Evolutionary conservation across 2,329 filamentous ascomycete genomes (phyloP), one percentile per base, ranked within the genome.

Genomic region (Colletotrichum theobromicola): DNA sequence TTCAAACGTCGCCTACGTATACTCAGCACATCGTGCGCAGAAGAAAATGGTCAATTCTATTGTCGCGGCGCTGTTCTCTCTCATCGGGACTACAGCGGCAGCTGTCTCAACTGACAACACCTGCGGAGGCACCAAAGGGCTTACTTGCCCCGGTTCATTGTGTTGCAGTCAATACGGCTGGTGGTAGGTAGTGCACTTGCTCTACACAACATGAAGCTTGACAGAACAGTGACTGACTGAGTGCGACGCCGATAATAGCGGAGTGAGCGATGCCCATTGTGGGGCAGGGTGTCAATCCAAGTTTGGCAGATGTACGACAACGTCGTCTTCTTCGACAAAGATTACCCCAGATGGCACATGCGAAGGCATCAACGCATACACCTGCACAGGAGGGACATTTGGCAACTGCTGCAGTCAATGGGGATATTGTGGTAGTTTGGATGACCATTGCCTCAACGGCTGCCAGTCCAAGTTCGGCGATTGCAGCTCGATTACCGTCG

Each of bases 121-220:
- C 28, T 87, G 86, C 65, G 86, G 85, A 28, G 84, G 83, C 58
- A 76, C 81, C 21, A 81, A 80, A 15, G 83, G 81, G 9, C 82
- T 82, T 70, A 87, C 84, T n/a, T 87, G 86, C 72, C 65, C 74
- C 4, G 55, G 62, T 8, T 69, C 65, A 15, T 18, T 58, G 13
- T 73, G 70, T 21, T 73, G 70, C 28, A 73, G 70, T 30, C 65
- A 69, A 24, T 70, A 73, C 35, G 60, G 58, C 18, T 73, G 66
- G 70, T 73, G 70, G 70, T 73, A 73, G n/a, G 70, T 16, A 7
- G 26, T 24, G 7, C 24, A 42, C 7, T 18, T 16, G 5, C 2
- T 16, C 7, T 16, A 32, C 9, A 34, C 24, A 26, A 16, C 16
- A 35, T 4, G 7, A 28, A 15, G 18, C 15, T 26, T 12, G 13